Evolutionary conservation across 495 filamentous ascomycete genomes (phyloP).

Genomic region (Bombardia bombarda): DNA sequence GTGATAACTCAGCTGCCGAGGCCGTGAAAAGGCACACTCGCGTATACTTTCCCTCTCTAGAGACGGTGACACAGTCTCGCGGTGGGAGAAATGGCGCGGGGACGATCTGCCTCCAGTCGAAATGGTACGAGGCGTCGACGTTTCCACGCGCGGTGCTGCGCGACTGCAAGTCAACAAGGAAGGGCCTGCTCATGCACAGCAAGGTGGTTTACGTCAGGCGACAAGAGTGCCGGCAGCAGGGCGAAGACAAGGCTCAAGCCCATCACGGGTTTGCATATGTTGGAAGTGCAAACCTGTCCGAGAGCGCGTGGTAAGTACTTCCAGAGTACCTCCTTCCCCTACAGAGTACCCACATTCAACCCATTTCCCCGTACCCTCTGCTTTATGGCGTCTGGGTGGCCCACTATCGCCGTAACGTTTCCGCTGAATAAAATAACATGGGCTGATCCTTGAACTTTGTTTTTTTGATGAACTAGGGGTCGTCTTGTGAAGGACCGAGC

Average conservation of each 20-base stretch:
- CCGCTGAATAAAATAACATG: too few species aligned
- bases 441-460: background rate
- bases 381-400: background rate
- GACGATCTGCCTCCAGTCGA: conserved; percentile 67
- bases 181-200: conserved; percentile 76
- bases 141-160: conserved; percentile 67
- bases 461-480: conserved; percentile 9
- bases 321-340: background rate
- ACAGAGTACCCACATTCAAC: background rate
- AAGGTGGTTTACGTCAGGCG: conserved; percentile 70
- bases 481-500: conserved; percentile 58
- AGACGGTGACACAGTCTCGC: conserved; percentile 59
- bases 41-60: conserved; percentile 74
- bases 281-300: conserved; percentile 87
- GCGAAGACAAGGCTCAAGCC: background rate
- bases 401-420: background rate
- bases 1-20: conserved; percentile 19
- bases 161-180: conserved; percentile 62
- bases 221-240: too few species aligned
- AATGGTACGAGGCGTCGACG: conserved; percentile 54
- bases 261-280: conserved; percentile 62
- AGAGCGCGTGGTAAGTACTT: conserved; percentile 74
- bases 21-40: conserved; percentile 50
- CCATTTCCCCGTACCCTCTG: background rate
- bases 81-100: conserved; percentile 56